Evolutionary conservation across 2,329 filamentous ascomycete genomes (phyloP).

Genomic region (Hypoxylon sp.): DNA sequence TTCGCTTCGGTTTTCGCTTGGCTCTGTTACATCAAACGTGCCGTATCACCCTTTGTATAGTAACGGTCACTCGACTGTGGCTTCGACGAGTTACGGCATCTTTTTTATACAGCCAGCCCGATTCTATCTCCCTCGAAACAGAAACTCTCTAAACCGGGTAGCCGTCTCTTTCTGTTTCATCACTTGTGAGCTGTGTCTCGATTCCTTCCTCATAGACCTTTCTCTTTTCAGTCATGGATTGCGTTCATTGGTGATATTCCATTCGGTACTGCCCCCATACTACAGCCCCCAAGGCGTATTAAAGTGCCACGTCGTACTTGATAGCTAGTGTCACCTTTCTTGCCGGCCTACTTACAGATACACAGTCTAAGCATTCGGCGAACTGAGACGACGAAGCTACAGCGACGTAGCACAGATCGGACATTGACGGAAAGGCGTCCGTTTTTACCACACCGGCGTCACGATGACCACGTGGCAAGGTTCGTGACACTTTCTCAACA

Average conservation of each 20-base stretch:
- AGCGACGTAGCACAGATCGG: not conserved
- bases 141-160: no score
- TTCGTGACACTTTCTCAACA: not conserved
- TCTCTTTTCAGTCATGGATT: no score
- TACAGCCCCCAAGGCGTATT: not conserved
- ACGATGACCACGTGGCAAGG: not conserved
- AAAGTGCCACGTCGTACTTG: not conserved
- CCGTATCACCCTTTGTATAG: not conserved
- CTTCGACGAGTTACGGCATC: no score
- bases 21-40: not conserved
- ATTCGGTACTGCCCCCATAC: not conserved
- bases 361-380: not conserved
- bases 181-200: no score
- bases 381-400: not conserved
- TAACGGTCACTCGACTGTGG: no score
- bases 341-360: not conserved
- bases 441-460: not conserved
- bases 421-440: not conserved
- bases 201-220: no score
- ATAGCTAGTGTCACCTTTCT: not conserved
- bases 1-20: no score
- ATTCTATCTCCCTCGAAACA: no score
- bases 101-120: no score
- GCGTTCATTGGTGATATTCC: not conserved
- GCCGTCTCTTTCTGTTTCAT: no score